Evolutionary conservation across 2,329 filamentous ascomycete species (phyloP).

Genomic region (Trichoderma afroharzianum): DNA sequence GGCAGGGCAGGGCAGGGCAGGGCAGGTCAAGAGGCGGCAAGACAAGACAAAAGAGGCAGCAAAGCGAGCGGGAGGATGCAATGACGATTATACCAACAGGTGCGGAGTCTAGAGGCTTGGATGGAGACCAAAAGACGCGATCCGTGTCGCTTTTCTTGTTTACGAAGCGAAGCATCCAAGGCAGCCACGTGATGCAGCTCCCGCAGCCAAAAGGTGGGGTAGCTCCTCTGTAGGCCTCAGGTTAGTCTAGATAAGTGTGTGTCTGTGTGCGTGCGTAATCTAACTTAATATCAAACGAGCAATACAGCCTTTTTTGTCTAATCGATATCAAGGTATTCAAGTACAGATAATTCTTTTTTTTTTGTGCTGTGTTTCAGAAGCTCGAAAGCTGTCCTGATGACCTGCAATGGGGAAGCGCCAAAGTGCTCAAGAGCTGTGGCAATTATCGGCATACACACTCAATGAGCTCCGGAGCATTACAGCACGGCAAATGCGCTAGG

Average conservation of each 20-base stretch:
- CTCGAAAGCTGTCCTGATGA: too few species aligned
- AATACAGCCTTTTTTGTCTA: too few species aligned
- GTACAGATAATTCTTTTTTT: too few species aligned
- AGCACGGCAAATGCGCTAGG: background rate
- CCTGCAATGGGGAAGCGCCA: background rate
- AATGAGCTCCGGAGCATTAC: background rate
- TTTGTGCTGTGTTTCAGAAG: too few species aligned
- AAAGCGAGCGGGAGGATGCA: background rate
- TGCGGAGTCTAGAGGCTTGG: background rate
- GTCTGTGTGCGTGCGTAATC: background rate
- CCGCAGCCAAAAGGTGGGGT: constrained; percentile 3
- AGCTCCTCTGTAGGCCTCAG: background rate
- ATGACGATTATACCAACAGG: background rate
- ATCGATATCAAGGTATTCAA: too few species aligned
- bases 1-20: background rate
- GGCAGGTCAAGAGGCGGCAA: too few species aligned
- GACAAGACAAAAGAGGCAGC: background rate
- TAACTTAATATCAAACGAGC: too few species aligned
- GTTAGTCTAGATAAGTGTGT: background rate
- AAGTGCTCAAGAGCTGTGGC: background rate
- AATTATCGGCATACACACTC: background rate
- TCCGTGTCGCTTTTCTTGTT: constrained; percentile 3
- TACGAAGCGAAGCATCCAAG: constrained; percentile 1
- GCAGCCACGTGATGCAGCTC: constrained; percentile 8
- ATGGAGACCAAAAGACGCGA: constrained; percentile 1